Evolutionary conservation across 2,329 filamentous ascomycete genomes (phyloP), one percentile per base, ranked within the genome.

Genomic region (Escovopsis sp.): DNA sequence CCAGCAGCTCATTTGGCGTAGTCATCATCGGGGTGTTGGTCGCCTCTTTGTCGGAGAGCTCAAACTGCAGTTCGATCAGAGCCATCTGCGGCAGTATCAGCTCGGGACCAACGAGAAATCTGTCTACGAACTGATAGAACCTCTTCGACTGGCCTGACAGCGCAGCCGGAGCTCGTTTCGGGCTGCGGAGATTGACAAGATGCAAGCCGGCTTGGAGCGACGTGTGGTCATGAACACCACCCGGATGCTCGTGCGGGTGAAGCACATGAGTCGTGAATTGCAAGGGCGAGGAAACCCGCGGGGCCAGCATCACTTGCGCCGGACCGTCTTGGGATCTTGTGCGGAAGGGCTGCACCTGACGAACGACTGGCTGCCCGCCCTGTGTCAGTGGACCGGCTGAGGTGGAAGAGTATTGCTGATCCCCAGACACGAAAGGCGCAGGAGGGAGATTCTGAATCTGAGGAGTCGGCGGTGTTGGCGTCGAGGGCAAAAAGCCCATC

Each of bases 61-160:
- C 39, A 41, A 82, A 76, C 3, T 47, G 44, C 27, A 73, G 56
- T 2, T 46, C 59, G 55, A 53, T 66, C 41, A 60, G 45, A 27
- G 45, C 50, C 19, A 49, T 53, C 40, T 52, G 54, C 1, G 61
- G 55, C 26, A 37, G 55, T 34, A 53, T 49, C 33, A 42, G 41
- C 19, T 58, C 41, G 0, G 78, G 78, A 2, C 45, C 42, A 6
- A 70, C 46, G 1, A 61, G 56, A 37, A 77, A 70, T 0, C 50
- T 53, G 40, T 64, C 64, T 14, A 80, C 55, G 33, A 64, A 68
- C 41, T 78, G 72, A 46, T 79, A 82, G 35, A 70, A 55, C 5
- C 57, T 57, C 40, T 57, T 56, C 6, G 36, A 34, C 8, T 38
- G 31, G 5, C 37, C 38, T 11, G 21, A 11, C 6, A 23, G 11